These are phyloP conservation scores for Prunus armeniaca DNA, from an alignment of 306 rosid genomes.

Conservation along the genomic window DNA sequence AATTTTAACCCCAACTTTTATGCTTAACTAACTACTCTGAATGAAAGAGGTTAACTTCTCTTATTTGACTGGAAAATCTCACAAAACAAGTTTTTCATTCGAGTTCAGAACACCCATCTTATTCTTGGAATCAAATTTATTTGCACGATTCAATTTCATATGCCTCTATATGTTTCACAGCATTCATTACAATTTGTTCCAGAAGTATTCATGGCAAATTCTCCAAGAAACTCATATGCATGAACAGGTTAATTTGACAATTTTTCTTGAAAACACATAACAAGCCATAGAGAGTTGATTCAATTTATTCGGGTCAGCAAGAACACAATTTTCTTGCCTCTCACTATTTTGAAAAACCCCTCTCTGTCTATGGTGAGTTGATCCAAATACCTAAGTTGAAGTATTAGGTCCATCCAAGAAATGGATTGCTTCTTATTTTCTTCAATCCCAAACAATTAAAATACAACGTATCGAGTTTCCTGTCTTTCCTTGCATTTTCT, in stretches of 20 bases:
- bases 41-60: not conserved
- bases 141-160: not conserved
- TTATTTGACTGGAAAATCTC: not conserved
- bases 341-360: not conserved
- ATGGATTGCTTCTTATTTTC: not conserved
- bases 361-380: not conserved
- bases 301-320: not conserved
- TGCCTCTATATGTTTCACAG: not conserved
- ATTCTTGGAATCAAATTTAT: not conserved
- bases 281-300: not conserved
- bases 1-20: not conserved
- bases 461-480: not conserved
- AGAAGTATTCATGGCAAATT: not conserved
- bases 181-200: not conserved
- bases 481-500: not conserved
- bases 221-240: not conserved
- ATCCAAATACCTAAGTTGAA: not conserved
- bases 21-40: conserved; percentile 1
- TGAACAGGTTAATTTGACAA: not conserved
- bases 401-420: not conserved
- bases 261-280: not conserved
- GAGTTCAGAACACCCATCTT: not conserved
- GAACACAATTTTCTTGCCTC: not conserved
- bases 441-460: not conserved
- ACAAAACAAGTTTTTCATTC: not conserved